Conservation (phyloP, 305 asterid genomes). For the Solanum hybrid region DNA sequence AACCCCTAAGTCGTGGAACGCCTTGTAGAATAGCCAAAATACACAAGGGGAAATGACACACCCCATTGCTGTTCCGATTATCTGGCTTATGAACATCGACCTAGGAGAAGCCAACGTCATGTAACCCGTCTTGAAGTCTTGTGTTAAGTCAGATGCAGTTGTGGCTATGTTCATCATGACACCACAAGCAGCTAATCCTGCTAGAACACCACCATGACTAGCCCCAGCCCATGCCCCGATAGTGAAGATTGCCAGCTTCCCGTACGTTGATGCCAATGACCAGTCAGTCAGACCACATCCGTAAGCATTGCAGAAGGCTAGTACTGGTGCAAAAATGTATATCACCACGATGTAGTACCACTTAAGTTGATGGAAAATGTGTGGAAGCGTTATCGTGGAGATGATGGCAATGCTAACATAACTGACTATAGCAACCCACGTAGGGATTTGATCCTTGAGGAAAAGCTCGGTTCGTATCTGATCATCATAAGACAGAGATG, state of each 20-base stretch:
- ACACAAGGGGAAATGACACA: conserved; percentile 8
- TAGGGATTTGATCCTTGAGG: conserved; percentile 21
- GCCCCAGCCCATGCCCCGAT: conserved; percentile 16
- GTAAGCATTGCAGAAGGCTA: conserved; percentile 17
- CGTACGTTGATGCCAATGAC: conserved; percentile 14
- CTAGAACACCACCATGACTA: conserved; percentile 8
- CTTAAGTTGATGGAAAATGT: conserved; percentile 14
- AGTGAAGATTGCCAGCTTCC: conserved; percentile 11
- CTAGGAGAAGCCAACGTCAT: conserved; percentile 18
- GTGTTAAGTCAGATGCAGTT: conserved; percentile 17
- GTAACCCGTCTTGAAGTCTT: conserved; percentile 15
- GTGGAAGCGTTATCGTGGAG: conserved; percentile 11
- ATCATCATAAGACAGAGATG: conserved; percentile 18
- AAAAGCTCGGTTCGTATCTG: conserved; percentile 12
- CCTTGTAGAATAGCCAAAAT: conserved; percentile 11
- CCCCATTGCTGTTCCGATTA: conserved; percentile 17
- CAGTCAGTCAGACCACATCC: conserved; percentile 15
- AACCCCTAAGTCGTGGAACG: conserved; percentile 2
- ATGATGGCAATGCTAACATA: conserved; percentile 8
- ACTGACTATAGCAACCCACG: conserved; percentile 4
- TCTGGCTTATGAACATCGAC: conserved; percentile 12
- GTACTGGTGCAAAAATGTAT: conserved; percentile 15
- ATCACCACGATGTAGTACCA: conserved; percentile 17
- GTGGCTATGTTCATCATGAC: conserved; percentile 16
- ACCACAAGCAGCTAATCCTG: conserved; percentile 18